phyloP scores from a whole-genome alignment of 805 yeast genomes.

The Yamadazyma endophytica region DNA sequence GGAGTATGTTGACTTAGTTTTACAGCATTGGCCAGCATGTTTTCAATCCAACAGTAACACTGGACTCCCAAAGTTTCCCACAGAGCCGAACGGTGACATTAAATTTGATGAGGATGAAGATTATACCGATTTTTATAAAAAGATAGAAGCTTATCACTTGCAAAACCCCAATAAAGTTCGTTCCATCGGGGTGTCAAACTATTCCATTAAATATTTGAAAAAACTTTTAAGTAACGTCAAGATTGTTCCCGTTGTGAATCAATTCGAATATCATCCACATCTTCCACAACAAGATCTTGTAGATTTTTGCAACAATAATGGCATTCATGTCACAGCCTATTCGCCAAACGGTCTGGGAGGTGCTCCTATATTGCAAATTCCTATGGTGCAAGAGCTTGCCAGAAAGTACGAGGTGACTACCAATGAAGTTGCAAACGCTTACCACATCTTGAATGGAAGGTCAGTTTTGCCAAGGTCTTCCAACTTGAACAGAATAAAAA shows the following conservation, averaged over 20 bases:
- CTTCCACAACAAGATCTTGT: slow-evolving; percentile 37
- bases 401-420: slow-evolving; percentile 47
- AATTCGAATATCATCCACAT: slow-evolving; percentile 29
- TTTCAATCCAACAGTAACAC: slow-evolving; percentile 57
- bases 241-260: slow-evolving; percentile 28
- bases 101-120: slow-evolving; percentile 23
- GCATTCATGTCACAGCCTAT: slow-evolving; percentile 65
- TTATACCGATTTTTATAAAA: slow-evolving; percentile 23
- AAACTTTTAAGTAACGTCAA: slow-evolving; percentile 17
- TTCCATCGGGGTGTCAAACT: slow-evolving; percentile 31
- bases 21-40: slow-evolving; percentile 87
- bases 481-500: slow-evolving; percentile 55
- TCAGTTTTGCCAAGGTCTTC: slow-evolving; percentile 66
- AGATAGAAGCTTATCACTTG: slow-evolving; percentile 3
- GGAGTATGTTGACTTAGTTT: slow-evolving; percentile 76
- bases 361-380: slow-evolving; percentile 55
- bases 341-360: slow-evolving; percentile 53
- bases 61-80: slow-evolving; percentile 52
- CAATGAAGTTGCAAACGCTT: slow-evolving; percentile 57
- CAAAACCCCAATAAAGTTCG: slow-evolving; percentile 10
- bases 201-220: slow-evolving; percentile 19
- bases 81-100: slow-evolving; percentile 28
- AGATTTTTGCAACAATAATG: slow-evolving; percentile 49
- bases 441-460: slow-evolving; percentile 56
- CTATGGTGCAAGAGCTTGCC: slow-evolving; percentile 49